These are phyloP conservation scores for Solanum chiquidenum DNA, from an alignment of 257 asterid species.

Conservation along the genomic window DNA sequence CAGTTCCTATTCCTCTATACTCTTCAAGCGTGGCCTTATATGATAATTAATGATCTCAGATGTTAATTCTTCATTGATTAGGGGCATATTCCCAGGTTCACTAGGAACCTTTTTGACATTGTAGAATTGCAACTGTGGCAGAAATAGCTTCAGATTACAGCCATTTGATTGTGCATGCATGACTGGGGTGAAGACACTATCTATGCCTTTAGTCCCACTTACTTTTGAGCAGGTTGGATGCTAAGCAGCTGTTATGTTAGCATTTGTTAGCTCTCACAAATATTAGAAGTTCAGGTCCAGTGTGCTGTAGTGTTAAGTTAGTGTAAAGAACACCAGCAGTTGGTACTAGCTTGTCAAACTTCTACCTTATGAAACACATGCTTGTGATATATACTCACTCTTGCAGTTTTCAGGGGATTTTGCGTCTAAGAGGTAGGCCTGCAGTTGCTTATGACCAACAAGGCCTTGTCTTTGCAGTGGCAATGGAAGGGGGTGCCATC, in stretches of 20 bases:
- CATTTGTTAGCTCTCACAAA: neutral
- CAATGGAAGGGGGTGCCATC: conserved; percentile 98
- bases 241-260: neutral
- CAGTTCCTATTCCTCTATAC: neutral
- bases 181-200: neutral
- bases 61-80: neutral
- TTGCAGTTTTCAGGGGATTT: conserved; percentile 82
- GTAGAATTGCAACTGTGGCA: neutral
- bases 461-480: conserved; percentile 92
- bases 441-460: conserved; percentile 97
- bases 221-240: neutral
- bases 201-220: neutral
- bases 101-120: neutral
- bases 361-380: neutral
- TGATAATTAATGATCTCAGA: neutral
- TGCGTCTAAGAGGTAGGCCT: conserved; percentile 88
- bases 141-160: neutral
- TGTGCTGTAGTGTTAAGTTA: neutral
- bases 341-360: neutral
- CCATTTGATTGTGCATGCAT: neutral
- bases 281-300: neutral
- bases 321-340: neutral
- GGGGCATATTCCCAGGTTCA: neutral
- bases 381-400: conserved; percentile 51
- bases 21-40: neutral